Conservation (phyloP, 1,139 yeast genomes). For the Yamadazyma membranifaciens region DNA sequence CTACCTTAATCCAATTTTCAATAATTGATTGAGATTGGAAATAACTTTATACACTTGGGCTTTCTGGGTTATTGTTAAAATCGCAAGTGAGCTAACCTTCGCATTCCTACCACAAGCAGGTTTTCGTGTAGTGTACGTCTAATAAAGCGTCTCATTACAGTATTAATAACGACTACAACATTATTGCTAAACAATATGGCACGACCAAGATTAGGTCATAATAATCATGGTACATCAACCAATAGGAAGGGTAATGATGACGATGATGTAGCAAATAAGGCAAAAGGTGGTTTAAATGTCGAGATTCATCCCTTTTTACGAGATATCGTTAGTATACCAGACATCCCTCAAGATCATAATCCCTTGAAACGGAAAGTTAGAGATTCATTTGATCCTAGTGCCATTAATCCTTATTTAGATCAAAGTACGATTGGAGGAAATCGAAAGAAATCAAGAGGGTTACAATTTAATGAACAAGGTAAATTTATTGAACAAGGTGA, state of each 20-base stretch:
- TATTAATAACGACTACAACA: no score
- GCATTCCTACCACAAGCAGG: no score
- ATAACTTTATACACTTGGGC: no score
- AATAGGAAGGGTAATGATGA: not conserved
- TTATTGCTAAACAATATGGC: no score
- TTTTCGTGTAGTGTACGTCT: no score
- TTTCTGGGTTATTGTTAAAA: no score
- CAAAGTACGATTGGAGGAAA: slow-evolving; percentile 25
- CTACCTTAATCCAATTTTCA: no score
- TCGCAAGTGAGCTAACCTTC: no score
- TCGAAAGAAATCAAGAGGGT: slow-evolving; percentile 25
- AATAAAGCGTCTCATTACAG: no score
- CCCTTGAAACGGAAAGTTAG: slow-evolving; percentile 31
- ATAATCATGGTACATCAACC: not conserved
- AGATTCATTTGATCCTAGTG: slow-evolving; percentile 34
- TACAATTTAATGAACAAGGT: slow-evolving; percentile 59
- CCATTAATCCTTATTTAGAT: slow-evolving; percentile 64
- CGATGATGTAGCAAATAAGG: not conserved
- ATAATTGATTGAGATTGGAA: no score
- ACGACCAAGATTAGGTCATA: no score
- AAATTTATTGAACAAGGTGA: slow-evolving; percentile 60
- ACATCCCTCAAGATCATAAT: slow-evolving; percentile 25
- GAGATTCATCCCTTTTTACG: slow-evolving; percentile 61
- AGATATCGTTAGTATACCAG: slow-evolving; percentile 25
- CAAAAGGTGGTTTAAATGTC: slow-evolving; percentile 46